Evolutionary conservation across 2,329 filamentous ascomycete species (phyloP).

Genomic region (Nigrospora osmanthi): DNA sequence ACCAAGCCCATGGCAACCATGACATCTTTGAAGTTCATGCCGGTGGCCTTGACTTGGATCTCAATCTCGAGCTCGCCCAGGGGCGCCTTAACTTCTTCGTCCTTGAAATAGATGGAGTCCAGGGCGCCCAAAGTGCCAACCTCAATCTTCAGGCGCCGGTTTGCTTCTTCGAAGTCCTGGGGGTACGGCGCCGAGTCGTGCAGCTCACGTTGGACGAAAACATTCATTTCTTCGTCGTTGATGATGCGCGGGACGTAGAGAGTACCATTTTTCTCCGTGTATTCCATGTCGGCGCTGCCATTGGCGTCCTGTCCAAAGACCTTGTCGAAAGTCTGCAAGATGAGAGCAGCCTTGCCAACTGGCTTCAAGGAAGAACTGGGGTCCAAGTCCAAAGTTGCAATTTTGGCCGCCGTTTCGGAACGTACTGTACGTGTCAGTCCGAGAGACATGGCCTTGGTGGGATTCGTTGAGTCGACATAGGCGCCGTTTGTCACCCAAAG

Average conservation of each 20-base stretch:
- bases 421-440: slow-evolving; percentile 17
- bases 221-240: slow-evolving; percentile 13
- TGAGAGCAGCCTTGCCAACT: slow-evolving; percentile 9
- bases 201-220: slow-evolving; percentile 11
- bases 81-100: slow-evolving; percentile 5
- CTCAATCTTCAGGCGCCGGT: slow-evolving; percentile 7
- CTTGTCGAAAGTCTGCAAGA: slow-evolving; percentile 1
- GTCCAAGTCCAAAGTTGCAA: slow-evolving; percentile 18
- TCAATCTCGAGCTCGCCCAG: slow-evolving; percentile 25
- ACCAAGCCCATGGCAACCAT: slow-evolving; percentile 17
- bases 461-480: slow-evolving; percentile 10
- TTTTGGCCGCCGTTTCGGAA: slow-evolving; percentile 13
- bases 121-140: slow-evolving; percentile 4
- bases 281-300: slow-evolving; percentile 10
- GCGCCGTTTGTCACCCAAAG: slow-evolving; percentile 14
- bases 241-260: slow-evolving; percentile 12
- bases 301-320: slow-evolving; percentile 7
- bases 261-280: slow-evolving; percentile 11
- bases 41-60: slow-evolving; percentile 17
- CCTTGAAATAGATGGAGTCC: slow-evolving; percentile 11
- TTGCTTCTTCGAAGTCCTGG: slow-evolving; percentile 8
- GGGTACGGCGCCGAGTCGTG: slow-evolving; percentile 10
- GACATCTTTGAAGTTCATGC: slow-evolving; percentile 20
- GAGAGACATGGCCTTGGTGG: slow-evolving; percentile 11
- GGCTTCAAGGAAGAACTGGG: slow-evolving; percentile 10